Base-by-base conservation (phyloP, 305 asterid genomes). In the Ruellia speciosa region DNA sequence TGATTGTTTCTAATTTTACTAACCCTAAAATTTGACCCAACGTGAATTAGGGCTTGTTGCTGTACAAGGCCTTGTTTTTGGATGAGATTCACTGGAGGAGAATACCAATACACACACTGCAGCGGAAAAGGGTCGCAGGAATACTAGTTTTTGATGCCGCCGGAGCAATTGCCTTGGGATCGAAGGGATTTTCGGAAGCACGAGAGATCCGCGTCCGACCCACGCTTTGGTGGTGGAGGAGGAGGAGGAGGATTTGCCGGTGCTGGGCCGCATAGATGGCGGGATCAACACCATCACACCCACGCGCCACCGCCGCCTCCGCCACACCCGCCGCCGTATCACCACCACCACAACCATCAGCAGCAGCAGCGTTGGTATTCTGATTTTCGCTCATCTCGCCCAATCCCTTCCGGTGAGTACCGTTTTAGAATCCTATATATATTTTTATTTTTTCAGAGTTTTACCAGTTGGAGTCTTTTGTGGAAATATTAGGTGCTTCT, bases 401-500 rank as follows among this genome's bases (percentile, higher is more conserved):
- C 89, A 63, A 18, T 73, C 14, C 80, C 87, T 41, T 78, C 89
- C 66, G 99, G 99, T 92, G 60, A 78, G 96, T 76, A 9, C 24
- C 24, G 11, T 47, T 9, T 47, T 14, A 19, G 52, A 47, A 5
- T 14, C 12, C 18, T 3, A 16, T 10, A 11, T 11, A 43, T 5
- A 0, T 14, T 43, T 12, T 11, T 24, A 2, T 24, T 24, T 2
- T 6, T 4, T 43, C 48, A 14, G 48, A 43, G 4, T 43, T 14
- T 43, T 2, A 6, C 48, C 48, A 11, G 48, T 43, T 43, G 15
- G 1, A 11, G 6, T 19, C 12, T 18, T 9, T 54, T 53, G 33
- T 12, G 40, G 31, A 24, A 17, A 47, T 48, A 35, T 37, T 56
- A 28, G 49, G 56, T 35, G 13, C 12, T 37, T 41, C 18, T 52